Conservation (phyloP, 495 filamentous ascomycete genomes). For the Talaromyces adpressus region DNA sequence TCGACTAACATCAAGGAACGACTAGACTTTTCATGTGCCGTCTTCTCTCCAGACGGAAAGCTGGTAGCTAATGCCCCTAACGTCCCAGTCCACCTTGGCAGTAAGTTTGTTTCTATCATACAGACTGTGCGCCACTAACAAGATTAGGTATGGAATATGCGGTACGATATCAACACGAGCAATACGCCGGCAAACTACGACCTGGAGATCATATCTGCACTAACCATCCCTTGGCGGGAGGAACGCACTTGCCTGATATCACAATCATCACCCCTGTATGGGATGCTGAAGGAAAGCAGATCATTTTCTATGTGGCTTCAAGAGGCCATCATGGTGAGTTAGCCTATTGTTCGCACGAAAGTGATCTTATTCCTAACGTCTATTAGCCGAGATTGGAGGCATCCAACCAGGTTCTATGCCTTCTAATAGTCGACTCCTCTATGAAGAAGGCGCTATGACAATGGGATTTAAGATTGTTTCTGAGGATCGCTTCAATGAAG, state of each 20-base stretch:
- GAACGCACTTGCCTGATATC: conserved; percentile 84
- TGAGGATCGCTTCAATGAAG: conserved; percentile 82
- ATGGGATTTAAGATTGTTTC: conserved; percentile 91
- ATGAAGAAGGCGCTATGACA: conserved; percentile 89
- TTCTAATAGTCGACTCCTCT: conserved; percentile 85
- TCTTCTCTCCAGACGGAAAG: conserved; percentile 84
- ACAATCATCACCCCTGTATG: conserved; percentile 89
- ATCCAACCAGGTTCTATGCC: conserved; percentile 97
- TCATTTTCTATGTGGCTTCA: conserved; percentile 95
- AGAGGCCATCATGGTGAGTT: conserved; percentile 67
- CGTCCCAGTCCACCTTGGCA: conserved; percentile 84
- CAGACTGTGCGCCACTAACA: neutral
- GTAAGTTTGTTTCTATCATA: conserved; percentile 23
- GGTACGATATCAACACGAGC: conserved; percentile 83
- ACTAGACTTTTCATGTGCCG: conserved; percentile 91
- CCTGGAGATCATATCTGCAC: conserved; percentile 91
- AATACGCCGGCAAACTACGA: conserved; percentile 81
- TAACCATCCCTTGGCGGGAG: conserved; percentile 93
- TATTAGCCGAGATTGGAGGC: conserved; percentile 98
- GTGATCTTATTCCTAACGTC: too few relatives aligned
- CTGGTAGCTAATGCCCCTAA: conserved; percentile 94
- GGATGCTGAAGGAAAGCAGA: conserved; percentile 61
- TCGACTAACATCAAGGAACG: conserved; percentile 98
- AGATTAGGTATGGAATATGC: conserved; percentile 80
- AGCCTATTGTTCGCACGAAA: neutral